A percentile compares a stretch with the other conserved stretches of the same genome.
Evolutionary conservation across 768 basidiomycete species (phyloP).

Genomic region (Jaapia argillacea): DNA sequence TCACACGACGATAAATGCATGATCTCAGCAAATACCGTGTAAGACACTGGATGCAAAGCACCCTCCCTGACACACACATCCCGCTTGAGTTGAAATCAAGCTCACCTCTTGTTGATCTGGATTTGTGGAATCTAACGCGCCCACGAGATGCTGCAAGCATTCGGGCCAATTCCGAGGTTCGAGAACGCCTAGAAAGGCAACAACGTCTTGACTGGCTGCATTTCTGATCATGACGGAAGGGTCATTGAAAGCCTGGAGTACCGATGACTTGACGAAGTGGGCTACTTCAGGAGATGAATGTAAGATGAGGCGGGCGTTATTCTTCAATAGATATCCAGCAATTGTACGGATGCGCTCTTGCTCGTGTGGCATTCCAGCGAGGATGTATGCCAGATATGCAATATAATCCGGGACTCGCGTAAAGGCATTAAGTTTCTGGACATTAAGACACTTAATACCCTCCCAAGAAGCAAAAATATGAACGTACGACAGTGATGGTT

Average conservation of each 20-base stretch:
- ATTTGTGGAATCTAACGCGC: slow-evolving; percentile 69
- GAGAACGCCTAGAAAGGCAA: slow-evolving; percentile 76
- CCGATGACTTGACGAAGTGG: slow-evolving; percentile 63
- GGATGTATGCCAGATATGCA: slow-evolving; percentile 92
- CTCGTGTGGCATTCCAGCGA: slow-evolving; percentile 70
- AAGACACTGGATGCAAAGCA: too few species aligned
- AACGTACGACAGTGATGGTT: slow-evolving; percentile 69
- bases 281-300: slow-evolving; percentile 55
- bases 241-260: slow-evolving; percentile 78
- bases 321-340: slow-evolving; percentile 95
- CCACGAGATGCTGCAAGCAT: slow-evolving; percentile 78
- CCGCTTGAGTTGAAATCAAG: slow-evolving; percentile 2
- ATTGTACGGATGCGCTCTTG: slow-evolving; percentile 92
- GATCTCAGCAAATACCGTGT: too few species aligned
- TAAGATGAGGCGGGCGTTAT: slow-evolving; percentile 77
- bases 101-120: slow-evolving; percentile 79
- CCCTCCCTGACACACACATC: not conserved
- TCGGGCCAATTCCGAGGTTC: slow-evolving; percentile 95
- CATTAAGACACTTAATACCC: slow-evolving; percentile 7
- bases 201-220: slow-evolving; percentile 89
- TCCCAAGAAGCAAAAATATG: slow-evolving; percentile 11
- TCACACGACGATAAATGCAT: too few species aligned
- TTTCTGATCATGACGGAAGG: slow-evolving; percentile 82
- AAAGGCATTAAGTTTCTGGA: slow-evolving; percentile 79
- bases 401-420: slow-evolving; percentile 89